Conservation (phyloP, 805 yeast species). For the Wickerhamomyces bisporus region DNA sequence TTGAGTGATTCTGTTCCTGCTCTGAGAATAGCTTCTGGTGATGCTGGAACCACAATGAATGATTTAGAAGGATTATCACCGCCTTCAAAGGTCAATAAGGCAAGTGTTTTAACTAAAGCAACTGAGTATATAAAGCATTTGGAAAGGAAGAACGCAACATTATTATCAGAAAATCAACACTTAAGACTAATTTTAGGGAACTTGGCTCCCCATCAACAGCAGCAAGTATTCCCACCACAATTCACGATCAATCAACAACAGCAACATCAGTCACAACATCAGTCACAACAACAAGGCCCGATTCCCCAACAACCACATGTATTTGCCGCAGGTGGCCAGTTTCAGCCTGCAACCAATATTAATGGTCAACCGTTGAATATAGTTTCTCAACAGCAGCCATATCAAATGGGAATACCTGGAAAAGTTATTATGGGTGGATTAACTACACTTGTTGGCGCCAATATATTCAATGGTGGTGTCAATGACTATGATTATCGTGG, state of each 20-base stretch:
- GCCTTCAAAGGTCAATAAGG: conserved; percentile 66
- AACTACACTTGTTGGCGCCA: conserved; percentile 41
- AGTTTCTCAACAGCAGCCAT: conserved; percentile 18
- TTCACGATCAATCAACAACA: conserved; percentile 6
- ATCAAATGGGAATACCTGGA: conserved; percentile 26
- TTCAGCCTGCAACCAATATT: conserved; percentile 21
- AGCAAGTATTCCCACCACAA: conserved; percentile 12
- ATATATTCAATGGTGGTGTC: conserved; percentile 24
- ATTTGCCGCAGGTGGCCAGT: conserved; percentile 2
- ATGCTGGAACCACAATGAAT: conserved; percentile 35
- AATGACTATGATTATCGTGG: conserved; percentile 36
- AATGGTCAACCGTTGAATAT: conserved; percentile 22
- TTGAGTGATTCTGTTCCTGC: conserved; percentile 77
- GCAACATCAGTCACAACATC: conserved; percentile 4
- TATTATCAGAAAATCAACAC: conserved; percentile 49
- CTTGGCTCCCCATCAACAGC: conserved; percentile 8
- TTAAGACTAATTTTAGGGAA: conserved; percentile 26
- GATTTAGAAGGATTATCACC: conserved; percentile 39
- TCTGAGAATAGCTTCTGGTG: conserved; percentile 55
- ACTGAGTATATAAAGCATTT: conserved; percentile 70
- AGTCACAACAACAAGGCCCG: conserved; percentile 9
- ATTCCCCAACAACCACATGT: conserved; percentile 5
- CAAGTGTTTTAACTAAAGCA: conserved; percentile 68
- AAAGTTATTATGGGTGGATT: conserved; percentile 43
- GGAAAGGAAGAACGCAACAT: conserved; percentile 48